Base-by-base conservation (phyloP, 768 basidiomycete species). In the Kwoniella dendrophila region DNA sequence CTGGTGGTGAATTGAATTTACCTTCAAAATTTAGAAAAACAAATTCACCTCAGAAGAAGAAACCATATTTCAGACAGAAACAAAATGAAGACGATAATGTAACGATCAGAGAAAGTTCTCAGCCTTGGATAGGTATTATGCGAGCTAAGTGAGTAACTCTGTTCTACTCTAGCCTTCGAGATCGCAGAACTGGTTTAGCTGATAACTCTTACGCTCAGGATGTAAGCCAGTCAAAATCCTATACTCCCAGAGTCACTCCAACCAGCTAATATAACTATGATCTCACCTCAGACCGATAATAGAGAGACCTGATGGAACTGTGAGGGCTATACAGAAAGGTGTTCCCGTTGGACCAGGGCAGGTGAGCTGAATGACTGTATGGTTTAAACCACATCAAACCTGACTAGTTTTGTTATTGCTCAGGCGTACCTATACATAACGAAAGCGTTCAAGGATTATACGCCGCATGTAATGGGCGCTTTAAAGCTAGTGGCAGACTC, bases 381-480 rank as follows among this genome's bases (percentile, higher is more conserved):
- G 43, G 20, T 44, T 8, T 8, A 8, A 53, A 18, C 30, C 40
- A 40, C 6, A 40, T 7, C 54, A 22, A 24, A 27, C 22, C 33
- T 59, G 50, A 60, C 59, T n/a, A n/a, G n/a, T n/a, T n/a, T n/a
- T n/a, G n/a, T n/a, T n/a, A n/a, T 24, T 24, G 16, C 16, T 1
- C 38, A 81, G n/a, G 90, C 93, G 2, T 94, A 88, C 73, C 84
- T 86, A 0, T 98, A 97, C 75, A 87, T 97, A 59, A 85, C 86
- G 11, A 85, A 86, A 22, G 83, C 90, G 1, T 85, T 96, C 71
- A 84, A 86, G 41, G 90, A 94, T 77, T 89, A 89, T 1, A 84
- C 87, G 16, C 86, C 90, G 2, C 81, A 87, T 64, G 81, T 94
- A 26, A 79, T 94, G 14, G 94, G 94, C 4, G 72, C 81, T 0